Base-by-base conservation (phyloP, 805 yeast genomes). In the Kodamaea nitidulidarum region DNA sequence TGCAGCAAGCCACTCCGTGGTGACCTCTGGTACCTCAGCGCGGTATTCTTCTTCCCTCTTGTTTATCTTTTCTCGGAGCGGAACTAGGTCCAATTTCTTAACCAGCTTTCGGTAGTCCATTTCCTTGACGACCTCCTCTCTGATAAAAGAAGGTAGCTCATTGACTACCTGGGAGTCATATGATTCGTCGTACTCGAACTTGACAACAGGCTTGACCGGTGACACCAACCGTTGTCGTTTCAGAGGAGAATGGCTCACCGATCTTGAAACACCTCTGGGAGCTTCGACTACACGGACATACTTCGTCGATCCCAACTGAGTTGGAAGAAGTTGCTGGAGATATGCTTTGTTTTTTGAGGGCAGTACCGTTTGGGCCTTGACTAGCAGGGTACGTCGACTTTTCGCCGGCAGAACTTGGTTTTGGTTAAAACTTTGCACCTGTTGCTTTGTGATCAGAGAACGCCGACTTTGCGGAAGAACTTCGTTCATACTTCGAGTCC, bases 401-500 rank as follows among this genome's bases (percentile, higher is more conserved):
- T n/a, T n/a, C n/a, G n/a, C n/a, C n/a, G n/a, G n/a, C n/a, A n/a
- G n/a, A n/a, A 9, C 14, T 25, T 9, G 29, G 36, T 15, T 6
- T 11, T 11, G n/a, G n/a, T n/a, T n/a, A n/a, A n/a, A n/a, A n/a
- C n/a, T n/a, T n/a, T n/a, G n/a, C n/a, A n/a, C n/a, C n/a, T n/a
- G n/a, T n/a, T n/a, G n/a, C n/a, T n/a, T n/a, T n/a, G n/a, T n/a
- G n/a, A n/a, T n/a, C n/a, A n/a, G n/a, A n/a, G n/a, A n/a, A n/a
- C n/a, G n/a, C n/a, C n/a, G n/a, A n/a, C n/a, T n/a, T n/a, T n/a
- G n/a, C n/a, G n/a, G n/a, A n/a, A n/a, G n/a, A n/a, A n/a, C n/a
- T n/a, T n/a, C 29, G 10, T n/a, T n/a, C 15, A 63, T 44, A 0
- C 70, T 66, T 18, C 84, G 55, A 31, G 76, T 61, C 6, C 63